Conservation (phyloP, 2,329 filamentous ascomycete genomes). For the Lecanicillium sp. region DNA sequence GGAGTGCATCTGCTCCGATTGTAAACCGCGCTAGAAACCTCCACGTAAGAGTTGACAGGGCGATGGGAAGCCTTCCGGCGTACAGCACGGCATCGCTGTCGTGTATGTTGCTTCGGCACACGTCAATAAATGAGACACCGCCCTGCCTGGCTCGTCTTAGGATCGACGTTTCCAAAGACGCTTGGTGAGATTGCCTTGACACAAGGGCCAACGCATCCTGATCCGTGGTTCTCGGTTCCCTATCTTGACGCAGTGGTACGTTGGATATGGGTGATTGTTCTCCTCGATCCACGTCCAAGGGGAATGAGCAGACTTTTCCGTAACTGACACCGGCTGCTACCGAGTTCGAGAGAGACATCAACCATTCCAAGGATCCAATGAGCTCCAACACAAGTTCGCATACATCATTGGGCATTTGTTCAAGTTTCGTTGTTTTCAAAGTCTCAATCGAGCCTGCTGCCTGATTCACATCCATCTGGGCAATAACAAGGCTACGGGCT, state of each 20-base stretch:
- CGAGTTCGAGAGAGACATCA: neutral
- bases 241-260: too few species aligned
- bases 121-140: neutral
- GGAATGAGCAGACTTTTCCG: neutral
- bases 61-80: neutral
- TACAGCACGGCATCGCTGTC: neutral
- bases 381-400: neutral
- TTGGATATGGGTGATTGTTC: too few species aligned
- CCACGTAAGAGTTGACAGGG: neutral
- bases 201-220: neutral
- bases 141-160: neutral
- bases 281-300: neutral
- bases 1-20: neutral
- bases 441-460: neutral
- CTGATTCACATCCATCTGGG: neutral
- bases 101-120: neutral
- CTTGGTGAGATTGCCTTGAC: neutral
- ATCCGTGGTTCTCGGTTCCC: too few species aligned
- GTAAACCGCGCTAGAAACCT: neutral
- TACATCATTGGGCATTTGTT: neutral
- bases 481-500: neutral
- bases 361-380: neutral
- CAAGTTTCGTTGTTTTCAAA: neutral
- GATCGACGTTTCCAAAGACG: neutral
- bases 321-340: neutral